A percentile compares a stretch with the other conserved stretches of the same genome.
Evolutionary conservation across 2,329 filamentous ascomycete species (phyloP).

Genomic region (Aspergillus pseudoglaucus): DNA sequence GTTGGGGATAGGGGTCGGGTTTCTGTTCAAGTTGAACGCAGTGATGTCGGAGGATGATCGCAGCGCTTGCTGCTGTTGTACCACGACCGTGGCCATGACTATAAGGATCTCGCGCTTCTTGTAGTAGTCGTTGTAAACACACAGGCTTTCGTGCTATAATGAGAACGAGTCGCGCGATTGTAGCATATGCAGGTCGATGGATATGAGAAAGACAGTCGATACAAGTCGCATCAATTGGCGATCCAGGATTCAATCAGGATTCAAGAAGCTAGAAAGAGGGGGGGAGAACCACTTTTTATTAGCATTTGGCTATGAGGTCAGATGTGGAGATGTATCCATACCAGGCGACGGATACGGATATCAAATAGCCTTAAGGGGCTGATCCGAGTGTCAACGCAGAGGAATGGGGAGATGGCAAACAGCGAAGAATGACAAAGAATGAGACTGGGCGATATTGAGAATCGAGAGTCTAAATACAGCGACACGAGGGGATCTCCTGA

Average conservation of each 20-base stretch:
- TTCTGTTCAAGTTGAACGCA: slow-evolving; percentile 53
- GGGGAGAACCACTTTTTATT: background rate
- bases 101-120: background rate
- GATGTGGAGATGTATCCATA: background rate
- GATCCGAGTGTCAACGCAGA: background rate
- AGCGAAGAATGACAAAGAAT: background rate
- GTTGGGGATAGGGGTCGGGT: slow-evolving; percentile 65
- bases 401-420: background rate
- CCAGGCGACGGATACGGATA: background rate
- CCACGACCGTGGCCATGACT: slow-evolving; percentile 42
- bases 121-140: background rate
- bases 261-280: too few relatives aligned
- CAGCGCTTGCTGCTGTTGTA: slow-evolving; percentile 42
- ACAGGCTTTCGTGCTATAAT: background rate
- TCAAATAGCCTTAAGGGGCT: background rate
- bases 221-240: background rate
- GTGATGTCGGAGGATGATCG: slow-evolving; percentile 38
- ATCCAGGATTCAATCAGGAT: background rate
- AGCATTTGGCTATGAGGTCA: background rate
- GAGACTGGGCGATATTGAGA: too few relatives aligned
- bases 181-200: background rate
- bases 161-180: background rate
- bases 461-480: too few relatives aligned
- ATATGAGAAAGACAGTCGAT: background rate
- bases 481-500: too few relatives aligned